Evolutionary conservation across 1,139 yeast genomes (phyloP), one percentile per base, ranked within the genome.

Genomic region (Nakaseomyces sp.): DNA sequence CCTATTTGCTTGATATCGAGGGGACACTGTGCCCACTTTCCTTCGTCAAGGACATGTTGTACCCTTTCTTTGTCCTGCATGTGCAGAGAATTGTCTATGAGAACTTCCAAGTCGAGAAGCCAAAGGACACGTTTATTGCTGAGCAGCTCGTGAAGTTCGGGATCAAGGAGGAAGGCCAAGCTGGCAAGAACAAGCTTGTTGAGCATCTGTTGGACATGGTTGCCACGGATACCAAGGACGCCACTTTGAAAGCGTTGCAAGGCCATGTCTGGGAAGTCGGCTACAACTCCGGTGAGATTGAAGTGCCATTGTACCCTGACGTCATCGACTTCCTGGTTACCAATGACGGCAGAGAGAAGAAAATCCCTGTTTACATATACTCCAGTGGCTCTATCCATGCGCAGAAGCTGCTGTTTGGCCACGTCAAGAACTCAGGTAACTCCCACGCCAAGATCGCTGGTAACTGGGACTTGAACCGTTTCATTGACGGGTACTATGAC

Each of bases 351-450:
- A 35, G 38, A 22, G 38, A 35, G 5, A 22, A 35, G 28, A 35
- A 35, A 13, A 15, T 35, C 7, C 65, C 67, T 5, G 68, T 86
- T 0, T 85, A 72, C 58, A 87, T 89, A 16, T 89, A 89, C 64
- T 87, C 96, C 0, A 84, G 95, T n/a, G 97, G 97, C 0, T 81
- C 93, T 42, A 77, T 89, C 28, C 74, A 78, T 46, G 96, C 96
- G 0, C 97, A 89, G 56, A 80, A 80, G 50, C 66, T 88, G 47
- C 67, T 89, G 46, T 86, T 89, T 58, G 72, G 71, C 0, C 75
- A 85, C 58, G 89, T 84, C 5, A 63, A 66, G 39, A 50, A 49
- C 29, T 58, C 61, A 29, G 55, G 54, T 4, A 49, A 48, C 16
- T 29, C 41, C 17, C 38, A 35, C 17, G 38, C 31, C 6, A 18